Base-by-base conservation (phyloP, 306 rosid species). In the Inga laurina region DNA sequence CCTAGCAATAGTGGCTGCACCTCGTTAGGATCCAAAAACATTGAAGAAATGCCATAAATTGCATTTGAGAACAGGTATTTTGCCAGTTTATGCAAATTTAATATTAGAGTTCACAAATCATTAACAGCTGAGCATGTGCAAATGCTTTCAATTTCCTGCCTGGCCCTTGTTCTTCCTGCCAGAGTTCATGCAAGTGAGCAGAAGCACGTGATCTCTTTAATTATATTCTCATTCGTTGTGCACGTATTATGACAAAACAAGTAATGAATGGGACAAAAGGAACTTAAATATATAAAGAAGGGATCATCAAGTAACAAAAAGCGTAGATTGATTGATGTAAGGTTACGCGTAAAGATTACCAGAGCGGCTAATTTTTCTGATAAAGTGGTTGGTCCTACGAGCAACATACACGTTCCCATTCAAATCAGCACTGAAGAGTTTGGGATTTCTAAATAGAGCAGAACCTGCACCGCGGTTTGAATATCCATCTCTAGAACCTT, bases 1-100 rank as follows among this genome's bases (percentile, higher is more conserved):
- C 30, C 97, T 94, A 54, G 94, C 94, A 89, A 92, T 88, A 32
- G 97, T 92, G 54, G 87, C 89, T 56, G 90, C 97, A 85, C 93
- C 97, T 91, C 67, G 30, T 57, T 43, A 85, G n/a, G 10, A 79
- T 37, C 81, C 81, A 68, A 35, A 43, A 16, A 86, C 22, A 77
- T 65, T 32, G 35, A 78, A 82, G 74, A 22, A 76, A 74, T 43
- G 64, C 37, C 54, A 68, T 49, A 27, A 82, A 43, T 76, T 76
- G 32, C 74, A 54, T 54, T 54, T 19, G 10, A 52, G 22, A 19
- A 18, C n/a, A 81, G 19, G 24, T 21, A n/a, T 32, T 22, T 56
- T 35, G 57, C 27, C 39, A 49, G 75, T 79, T 14, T 54, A 68
- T 22, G 59, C 44, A n/a, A 51, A 52, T 56, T 10, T 39, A 52